These are phyloP conservation scores for Elsinoe ampelina DNA, from an alignment of 2,329 filamentous ascomycete species.

Conservation along the genomic window DNA sequence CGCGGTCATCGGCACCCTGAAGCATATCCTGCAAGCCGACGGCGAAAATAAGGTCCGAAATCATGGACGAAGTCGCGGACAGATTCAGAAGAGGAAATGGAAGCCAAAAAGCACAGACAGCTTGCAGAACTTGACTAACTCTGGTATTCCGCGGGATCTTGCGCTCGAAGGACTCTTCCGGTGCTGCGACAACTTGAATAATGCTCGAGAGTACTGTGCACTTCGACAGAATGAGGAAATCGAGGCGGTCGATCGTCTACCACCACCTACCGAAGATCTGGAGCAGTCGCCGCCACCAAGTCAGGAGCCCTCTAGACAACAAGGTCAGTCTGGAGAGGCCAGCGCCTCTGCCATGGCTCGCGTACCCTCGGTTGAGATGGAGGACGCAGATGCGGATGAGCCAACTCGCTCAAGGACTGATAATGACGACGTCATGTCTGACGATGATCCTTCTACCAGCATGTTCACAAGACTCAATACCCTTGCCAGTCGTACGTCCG, in stretches of 20 bases:
- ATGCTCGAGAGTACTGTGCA: constrained; percentile 65
- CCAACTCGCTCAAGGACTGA: constrained; percentile 14
- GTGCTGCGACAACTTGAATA: constrained; percentile 55
- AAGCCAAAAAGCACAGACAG: constrained; percentile 39
- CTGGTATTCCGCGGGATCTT: constrained; percentile 51
- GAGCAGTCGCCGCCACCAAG: constrained; percentile 9
- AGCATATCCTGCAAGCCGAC: constrained; percentile 67
- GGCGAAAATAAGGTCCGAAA: constrained; percentile 59
- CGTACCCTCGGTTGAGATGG: constrained; percentile 31
- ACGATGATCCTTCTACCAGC: constrained; percentile 11
- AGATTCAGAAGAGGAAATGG: constrained; percentile 43
- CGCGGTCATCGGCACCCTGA: constrained; percentile 73
- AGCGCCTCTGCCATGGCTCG: background rate
- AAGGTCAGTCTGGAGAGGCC: constrained; percentile 3
- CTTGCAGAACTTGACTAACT: constrained; percentile 36
- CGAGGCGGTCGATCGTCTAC: constrained; percentile 22
- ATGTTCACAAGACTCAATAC: constrained; percentile 3
- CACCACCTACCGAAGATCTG: constrained; percentile 21
- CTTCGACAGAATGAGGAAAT: constrained; percentile 26
- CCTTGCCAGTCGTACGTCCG: constrained; percentile 5
- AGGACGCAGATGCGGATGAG: constrained; percentile 25
- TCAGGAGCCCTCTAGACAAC: background rate
- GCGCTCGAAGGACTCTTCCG: constrained; percentile 74
- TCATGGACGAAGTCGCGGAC: constrained; percentile 41
- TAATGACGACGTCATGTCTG: constrained; percentile 14